Base-by-base conservation (phyloP, 2,329 filamentous ascomycete genomes). In the Sporothrix globosa region DNA sequence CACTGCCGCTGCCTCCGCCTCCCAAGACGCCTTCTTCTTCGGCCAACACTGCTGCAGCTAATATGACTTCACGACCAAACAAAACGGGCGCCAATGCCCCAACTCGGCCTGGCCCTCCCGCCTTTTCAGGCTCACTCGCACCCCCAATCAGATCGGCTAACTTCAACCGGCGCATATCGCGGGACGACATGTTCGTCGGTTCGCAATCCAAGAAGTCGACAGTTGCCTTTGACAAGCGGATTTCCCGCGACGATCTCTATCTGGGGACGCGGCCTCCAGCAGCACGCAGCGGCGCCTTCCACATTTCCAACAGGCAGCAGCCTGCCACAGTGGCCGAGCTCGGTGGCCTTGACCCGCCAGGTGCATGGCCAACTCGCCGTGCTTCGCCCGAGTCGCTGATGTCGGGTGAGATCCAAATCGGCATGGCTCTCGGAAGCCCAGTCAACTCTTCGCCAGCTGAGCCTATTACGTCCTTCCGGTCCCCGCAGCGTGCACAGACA, bases 351-450 rank as follows among this genome's bases (percentile, higher is more conserved):
- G 24, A 39, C 10, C 17, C 77, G 54, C 74, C 78, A 41, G 73
- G 74, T 56, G 79, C 78, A 19, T 76, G 80, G 34, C 77, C 80
- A 30, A 76, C 80, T 27, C 79, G 81, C 73, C 79, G 82, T 71
- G 77, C 79, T 66, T 83, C 81, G n/a, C 80, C 81, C 11, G 81
- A 83, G 70, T 83, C 82, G 10, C 74, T 82, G 68, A 78, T 76
- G 41, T 82, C 82, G 2, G 79, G 81, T 9, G 82, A 82, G 58
- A 80, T 82, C 72, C 83, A 82, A 74, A 93, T 93, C 72, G 91
- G 91, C 11, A 89, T 93, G 84, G 91, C 91, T 1, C 80, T 93
- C 70, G 91, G 91, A 44, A 93, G 90, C 75, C 91, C 91, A 30
- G 81, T 83, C n/a, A 81, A 82, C 52, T 78, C 80, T 19, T 80